Conservation (phyloP, 345 rosid genomes). For the Mangifera indica region DNA sequence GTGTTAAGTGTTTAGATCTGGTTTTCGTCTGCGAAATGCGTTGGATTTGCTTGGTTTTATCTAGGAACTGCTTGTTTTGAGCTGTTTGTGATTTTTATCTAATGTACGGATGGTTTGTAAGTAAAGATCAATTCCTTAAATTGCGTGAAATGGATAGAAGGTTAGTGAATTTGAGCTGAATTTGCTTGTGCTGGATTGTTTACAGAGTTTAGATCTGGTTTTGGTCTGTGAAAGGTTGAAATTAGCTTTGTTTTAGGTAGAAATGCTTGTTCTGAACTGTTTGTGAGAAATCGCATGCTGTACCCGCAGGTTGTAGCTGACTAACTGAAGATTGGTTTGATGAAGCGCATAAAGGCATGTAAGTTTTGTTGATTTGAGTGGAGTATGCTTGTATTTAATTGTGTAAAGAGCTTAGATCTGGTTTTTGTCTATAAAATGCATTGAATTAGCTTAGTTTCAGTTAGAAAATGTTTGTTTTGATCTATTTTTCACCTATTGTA, state of each 20-base stretch:
- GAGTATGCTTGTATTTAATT: neutral
- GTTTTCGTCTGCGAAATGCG: neutral
- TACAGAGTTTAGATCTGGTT: too few relatives aligned
- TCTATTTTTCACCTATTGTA: too few relatives aligned
- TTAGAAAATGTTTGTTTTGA: too few relatives aligned
- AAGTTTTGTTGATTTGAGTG: neutral
- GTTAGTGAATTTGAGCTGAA: neutral
- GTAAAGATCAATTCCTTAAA: too few relatives aligned
- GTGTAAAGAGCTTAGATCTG: neutral
- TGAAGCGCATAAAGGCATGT: neutral
- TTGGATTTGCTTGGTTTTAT: neutral
- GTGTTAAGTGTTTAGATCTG: conserved; percentile 1
- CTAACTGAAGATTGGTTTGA: neutral
- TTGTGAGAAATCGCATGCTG: too few relatives aligned
- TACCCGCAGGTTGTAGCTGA: neutral
- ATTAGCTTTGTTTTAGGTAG: too few relatives aligned
- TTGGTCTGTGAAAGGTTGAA: too few relatives aligned
- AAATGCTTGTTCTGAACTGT: too few relatives aligned
- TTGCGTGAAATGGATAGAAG: neutral
- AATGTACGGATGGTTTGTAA: too few relatives aligned
- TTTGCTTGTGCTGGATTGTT: too few relatives aligned
- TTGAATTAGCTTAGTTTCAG: neutral
- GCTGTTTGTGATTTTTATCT: too few relatives aligned
- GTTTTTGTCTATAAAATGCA: neutral
- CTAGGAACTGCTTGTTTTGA: too few relatives aligned